Evolutionary conservation across 805 yeast species (phyloP), one percentile per base, ranked within the genome.

Genomic region (Lipomyces yamadae): DNA sequence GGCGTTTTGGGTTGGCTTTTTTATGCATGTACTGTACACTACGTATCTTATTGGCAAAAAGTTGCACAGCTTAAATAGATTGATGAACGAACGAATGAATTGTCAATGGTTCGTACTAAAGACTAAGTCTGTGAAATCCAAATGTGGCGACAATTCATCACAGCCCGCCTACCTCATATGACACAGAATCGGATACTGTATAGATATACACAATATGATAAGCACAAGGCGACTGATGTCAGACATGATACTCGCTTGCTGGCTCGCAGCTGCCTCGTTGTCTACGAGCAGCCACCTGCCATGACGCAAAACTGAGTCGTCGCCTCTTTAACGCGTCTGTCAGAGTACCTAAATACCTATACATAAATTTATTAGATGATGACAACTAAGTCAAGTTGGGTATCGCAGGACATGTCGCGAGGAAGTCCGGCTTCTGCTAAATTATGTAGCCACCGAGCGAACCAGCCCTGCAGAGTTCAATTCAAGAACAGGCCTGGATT

Each of bases 401-500:
- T 42, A 8, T 42, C 24, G 24, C 18, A 42, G 24, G 18, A 10
- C 8, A 37, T 37, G n/a, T n/a, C n/a, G 18, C n/a, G 24, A 42
- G n/a, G 48, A 8, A 42, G 6, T 30, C 55, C 55, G 13, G 24
- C 5, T 10, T 52, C 30, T 24, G 29, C 55, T 11, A 29, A 29
- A 29, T 24, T 24, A 56, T 68, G 70, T 68, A n/a, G 66, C 71
- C 71, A 48, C 62, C 65, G 60, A 68, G 71, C 71, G 71, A 68
- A 68, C 71, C 71, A 58, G 66, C 6, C 48, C 42, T 13, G 58
- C 61, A 55, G 50, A 35, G 35, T 63, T 7, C 57, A 45, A 1
- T 24, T 24, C 24, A 35, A 42, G 32, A 55, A n/a, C 37, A 29
- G 50, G 50, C 52, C 67, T 56, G 67, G 71, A 68, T 68, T 68